Evolutionary conservation across 306 rosid genomes (phyloP).

Genomic region (Prunus fruticosa): DNA sequence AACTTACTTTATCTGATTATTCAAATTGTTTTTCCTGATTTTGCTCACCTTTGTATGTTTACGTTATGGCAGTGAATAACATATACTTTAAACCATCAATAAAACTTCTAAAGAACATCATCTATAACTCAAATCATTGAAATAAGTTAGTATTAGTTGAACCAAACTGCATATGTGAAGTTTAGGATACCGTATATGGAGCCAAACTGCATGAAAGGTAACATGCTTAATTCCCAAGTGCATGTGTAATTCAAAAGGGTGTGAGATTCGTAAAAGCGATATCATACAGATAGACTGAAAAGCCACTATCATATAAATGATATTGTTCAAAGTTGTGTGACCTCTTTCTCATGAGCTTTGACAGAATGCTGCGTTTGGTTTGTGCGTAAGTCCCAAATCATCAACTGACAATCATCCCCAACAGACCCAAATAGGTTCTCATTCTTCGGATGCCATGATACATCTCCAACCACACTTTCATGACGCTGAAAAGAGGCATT

Average conservation of each 20-base stretch:
- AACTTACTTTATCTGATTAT: too few relatives aligned
- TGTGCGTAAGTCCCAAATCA: conserved; percentile 87
- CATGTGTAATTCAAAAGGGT: neutral
- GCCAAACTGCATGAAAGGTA: neutral
- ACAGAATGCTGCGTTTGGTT: conserved; percentile 61
- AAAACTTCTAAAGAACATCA: too few relatives aligned
- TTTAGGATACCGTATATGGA: too few relatives aligned
- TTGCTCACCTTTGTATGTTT: too few relatives aligned
- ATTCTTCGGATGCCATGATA: conserved; percentile 73
- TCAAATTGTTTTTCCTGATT: too few relatives aligned
- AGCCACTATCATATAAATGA: neutral
- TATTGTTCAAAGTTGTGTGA: conserved; percentile 15
- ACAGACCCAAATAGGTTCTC: conserved; percentile 76
- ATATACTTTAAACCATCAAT: too few relatives aligned
- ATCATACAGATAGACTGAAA: neutral
- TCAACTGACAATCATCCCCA: conserved; percentile 82
- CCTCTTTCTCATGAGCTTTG: conserved; percentile 85
- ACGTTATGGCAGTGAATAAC: too few relatives aligned
- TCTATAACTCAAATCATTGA: too few relatives aligned
- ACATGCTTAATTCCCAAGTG: neutral
- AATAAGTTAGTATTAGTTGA: too few relatives aligned
- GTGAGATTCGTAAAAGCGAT: neutral
- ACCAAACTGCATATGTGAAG: too few relatives aligned
- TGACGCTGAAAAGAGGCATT: conserved; percentile 44
- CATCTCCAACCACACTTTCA: conserved; percentile 71